phyloP scores from a whole-genome alignment of 495 filamentous ascomycete species.

The Aspergillus mulundensis region DNA sequence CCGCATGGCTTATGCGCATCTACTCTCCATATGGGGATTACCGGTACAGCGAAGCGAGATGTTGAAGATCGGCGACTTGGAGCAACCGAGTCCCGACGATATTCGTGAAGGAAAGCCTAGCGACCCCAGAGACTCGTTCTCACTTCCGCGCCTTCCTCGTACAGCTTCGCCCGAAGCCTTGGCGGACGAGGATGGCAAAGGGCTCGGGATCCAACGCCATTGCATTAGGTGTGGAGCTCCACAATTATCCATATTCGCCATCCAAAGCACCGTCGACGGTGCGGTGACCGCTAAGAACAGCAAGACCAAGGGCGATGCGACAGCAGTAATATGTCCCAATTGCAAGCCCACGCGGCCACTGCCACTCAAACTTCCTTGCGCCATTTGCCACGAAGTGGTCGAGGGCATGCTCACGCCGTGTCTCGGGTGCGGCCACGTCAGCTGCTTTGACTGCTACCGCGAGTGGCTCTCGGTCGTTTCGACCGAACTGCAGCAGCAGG shows the following conservation, averaged over 20 bases:
- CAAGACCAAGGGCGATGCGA: conserved; percentile 18
- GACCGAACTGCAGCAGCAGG: conserved; percentile 1
- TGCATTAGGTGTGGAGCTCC: conserved; percentile 43
- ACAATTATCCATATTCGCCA: conserved; percentile 38
- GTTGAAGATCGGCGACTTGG: conserved; percentile 60
- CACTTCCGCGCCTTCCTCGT: conserved; percentile 10
- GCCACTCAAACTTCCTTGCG: conserved; percentile 38
- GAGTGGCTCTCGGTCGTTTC: conserved; percentile 33
- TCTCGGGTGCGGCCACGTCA: conserved; percentile 49
- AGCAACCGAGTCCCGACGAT: conserved; percentile 15
- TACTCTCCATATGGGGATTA: conserved; percentile 78
- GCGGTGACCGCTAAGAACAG: conserved; percentile 21
- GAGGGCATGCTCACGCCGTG: conserved; percentile 50
- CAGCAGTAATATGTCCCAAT: conserved; percentile 26
- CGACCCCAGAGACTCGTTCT: conserved; percentile 25
- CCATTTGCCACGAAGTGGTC: conserved; percentile 45
- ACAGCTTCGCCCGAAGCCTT: conserved; percentile 7
- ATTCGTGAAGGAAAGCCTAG: conserved; percentile 22
- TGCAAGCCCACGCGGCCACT: conserved; percentile 40
- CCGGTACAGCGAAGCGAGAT: conserved; percentile 73
- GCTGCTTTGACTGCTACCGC: conserved; percentile 46
- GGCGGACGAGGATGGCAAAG: conserved; percentile 16
- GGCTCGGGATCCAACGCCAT: conserved; percentile 42
- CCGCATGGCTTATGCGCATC: conserved; percentile 73
- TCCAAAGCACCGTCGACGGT: conserved; percentile 17